Conservation (phyloP, 805 yeast genomes). For the Lachancea meyersii region DNA sequence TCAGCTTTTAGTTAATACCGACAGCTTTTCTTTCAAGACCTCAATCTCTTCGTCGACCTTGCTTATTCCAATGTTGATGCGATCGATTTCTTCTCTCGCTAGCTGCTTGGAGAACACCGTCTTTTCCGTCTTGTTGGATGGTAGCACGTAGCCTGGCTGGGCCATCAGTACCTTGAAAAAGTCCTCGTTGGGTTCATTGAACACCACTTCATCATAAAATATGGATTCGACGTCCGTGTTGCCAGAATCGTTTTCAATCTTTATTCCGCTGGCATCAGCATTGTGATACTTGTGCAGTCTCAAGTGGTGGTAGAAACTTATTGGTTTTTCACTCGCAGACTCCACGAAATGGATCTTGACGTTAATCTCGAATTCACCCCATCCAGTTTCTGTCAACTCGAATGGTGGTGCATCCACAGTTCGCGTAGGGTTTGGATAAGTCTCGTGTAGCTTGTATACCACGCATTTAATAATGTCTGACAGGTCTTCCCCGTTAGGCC, state of each 20-base stretch:
- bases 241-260: constrained; percentile 17
- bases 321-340: constrained; percentile 84
- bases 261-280: constrained; percentile 20
- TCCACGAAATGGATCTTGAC: constrained; percentile 79
- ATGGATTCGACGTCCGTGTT: constrained; percentile 48
- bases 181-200: constrained; percentile 90
- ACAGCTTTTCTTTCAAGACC: constrained; percentile 35
- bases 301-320: constrained; percentile 80
- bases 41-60: constrained; percentile 42
- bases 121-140: constrained; percentile 34
- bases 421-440: constrained; percentile 82
- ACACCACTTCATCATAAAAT: constrained; percentile 84
- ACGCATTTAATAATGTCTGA: constrained; percentile 81
- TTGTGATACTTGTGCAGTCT: constrained; percentile 79
- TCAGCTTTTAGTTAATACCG: constrained; percentile 2
- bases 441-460: constrained; percentile 90
- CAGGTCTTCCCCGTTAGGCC: constrained; percentile 74
- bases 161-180: constrained; percentile 72
- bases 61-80: constrained; percentile 43
- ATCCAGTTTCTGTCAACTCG: constrained; percentile 94
- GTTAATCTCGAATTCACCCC: constrained; percentile 98
- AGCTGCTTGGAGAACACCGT: constrained; percentile 44
- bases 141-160: constrained; percentile 53
- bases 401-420: constrained; percentile 86
- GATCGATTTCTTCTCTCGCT: constrained; percentile 59